These are phyloP conservation scores for Termitomyces sp. DNA, from an alignment of 768 basidiomycete species.

Conservation along the genomic window DNA sequence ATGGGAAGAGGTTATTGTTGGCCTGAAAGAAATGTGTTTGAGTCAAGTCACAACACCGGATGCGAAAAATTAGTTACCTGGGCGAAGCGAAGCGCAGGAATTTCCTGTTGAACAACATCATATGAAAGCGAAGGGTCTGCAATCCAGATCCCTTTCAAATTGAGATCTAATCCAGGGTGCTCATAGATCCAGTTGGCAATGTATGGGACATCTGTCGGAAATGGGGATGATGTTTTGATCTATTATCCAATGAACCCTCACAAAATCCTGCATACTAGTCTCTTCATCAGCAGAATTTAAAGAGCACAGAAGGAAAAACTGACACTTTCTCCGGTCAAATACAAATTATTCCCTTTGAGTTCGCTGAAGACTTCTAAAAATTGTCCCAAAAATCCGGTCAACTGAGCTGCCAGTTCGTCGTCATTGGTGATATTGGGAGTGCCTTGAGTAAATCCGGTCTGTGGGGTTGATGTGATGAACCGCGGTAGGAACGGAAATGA, in stretches of 20 bases:
- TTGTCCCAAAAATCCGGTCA: slow-evolving; percentile 55
- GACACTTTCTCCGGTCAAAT: slow-evolving; percentile 65
- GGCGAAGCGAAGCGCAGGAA: slow-evolving; percentile 62
- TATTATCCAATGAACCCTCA: slow-evolving; percentile 24
- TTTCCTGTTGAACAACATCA: slow-evolving; percentile 54
- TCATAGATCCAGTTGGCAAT: slow-evolving; percentile 71
- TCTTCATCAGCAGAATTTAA: not conserved
- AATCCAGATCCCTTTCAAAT: slow-evolving; percentile 62
- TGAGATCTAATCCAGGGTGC: slow-evolving; percentile 50
- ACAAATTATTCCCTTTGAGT: slow-evolving; percentile 65
- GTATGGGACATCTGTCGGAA: slow-evolving; percentile 37
- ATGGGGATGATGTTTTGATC: not conserved
- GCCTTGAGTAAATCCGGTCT: slow-evolving; percentile 71
- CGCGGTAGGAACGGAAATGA: not conserved
- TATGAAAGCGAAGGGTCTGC: slow-evolving; percentile 45
- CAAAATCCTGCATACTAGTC: slow-evolving; percentile 67
- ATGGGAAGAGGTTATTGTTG: slow-evolving; percentile 54
- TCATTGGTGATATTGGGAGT: slow-evolving; percentile 56
- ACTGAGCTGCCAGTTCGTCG: slow-evolving; percentile 50
- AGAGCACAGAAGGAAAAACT: slow-evolving; percentile 18
- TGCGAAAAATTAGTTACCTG: slow-evolving; percentile 21
- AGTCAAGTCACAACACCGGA: not conserved
- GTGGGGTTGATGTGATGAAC: not conserved
- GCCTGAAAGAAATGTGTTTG: slow-evolving; percentile 27
- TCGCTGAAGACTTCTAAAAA: slow-evolving; percentile 65